These are phyloP conservation scores for Apiotrichum laibachii DNA, from an alignment of 1,284 basidiomycete species.

Conservation along the genomic window DNA sequence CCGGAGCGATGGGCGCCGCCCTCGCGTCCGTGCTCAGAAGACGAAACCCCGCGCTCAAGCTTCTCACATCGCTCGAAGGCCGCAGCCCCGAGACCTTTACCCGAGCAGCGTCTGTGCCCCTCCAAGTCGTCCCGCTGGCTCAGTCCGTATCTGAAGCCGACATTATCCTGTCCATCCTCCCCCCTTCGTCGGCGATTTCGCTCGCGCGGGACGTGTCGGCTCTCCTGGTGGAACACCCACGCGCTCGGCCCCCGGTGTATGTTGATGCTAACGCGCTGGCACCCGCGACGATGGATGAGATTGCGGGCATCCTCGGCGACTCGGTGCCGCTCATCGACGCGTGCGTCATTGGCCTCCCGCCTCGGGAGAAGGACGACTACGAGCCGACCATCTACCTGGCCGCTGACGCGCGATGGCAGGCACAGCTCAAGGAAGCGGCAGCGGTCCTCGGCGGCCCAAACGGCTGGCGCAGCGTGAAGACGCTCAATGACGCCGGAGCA, in stretches of 20 bases:
- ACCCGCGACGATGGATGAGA: slow-evolving; percentile 11
- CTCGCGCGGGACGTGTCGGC: slow-evolving; percentile 13
- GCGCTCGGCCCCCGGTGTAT: slow-evolving; percentile 15
- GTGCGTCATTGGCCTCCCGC: slow-evolving; percentile 21
- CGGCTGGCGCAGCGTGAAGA: neutral
- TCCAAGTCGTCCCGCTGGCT: slow-evolving; percentile 10
- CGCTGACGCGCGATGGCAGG: slow-evolving; percentile 1
- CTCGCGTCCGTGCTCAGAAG: slow-evolving; percentile 19
- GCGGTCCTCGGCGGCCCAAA: slow-evolving; percentile 4
- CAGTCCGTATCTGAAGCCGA: slow-evolving; percentile 15
- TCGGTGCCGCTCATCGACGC: slow-evolving; percentile 20
- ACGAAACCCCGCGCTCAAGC: slow-evolving; percentile 14
- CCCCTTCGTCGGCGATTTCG: slow-evolving; percentile 18
- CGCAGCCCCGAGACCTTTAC: slow-evolving; percentile 11
- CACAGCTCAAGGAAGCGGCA: slow-evolving; percentile 2
- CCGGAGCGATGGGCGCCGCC: slow-evolving; percentile 26
- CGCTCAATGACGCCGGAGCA: slow-evolving; percentile 17
- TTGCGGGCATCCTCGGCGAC: slow-evolving; percentile 8
- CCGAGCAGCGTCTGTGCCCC: slow-evolving; percentile 10
- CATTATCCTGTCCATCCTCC: slow-evolving; percentile 25
- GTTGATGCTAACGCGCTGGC: slow-evolving; percentile 26
- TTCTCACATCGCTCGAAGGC: slow-evolving; percentile 15
- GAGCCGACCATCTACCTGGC: slow-evolving; percentile 23
- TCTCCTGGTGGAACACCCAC: neutral
- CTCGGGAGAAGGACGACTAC: neutral